These are phyloP conservation scores for Hanseniaspora singularis DNA, from an alignment of 805 yeast species.

Conservation along the genomic window DNA sequence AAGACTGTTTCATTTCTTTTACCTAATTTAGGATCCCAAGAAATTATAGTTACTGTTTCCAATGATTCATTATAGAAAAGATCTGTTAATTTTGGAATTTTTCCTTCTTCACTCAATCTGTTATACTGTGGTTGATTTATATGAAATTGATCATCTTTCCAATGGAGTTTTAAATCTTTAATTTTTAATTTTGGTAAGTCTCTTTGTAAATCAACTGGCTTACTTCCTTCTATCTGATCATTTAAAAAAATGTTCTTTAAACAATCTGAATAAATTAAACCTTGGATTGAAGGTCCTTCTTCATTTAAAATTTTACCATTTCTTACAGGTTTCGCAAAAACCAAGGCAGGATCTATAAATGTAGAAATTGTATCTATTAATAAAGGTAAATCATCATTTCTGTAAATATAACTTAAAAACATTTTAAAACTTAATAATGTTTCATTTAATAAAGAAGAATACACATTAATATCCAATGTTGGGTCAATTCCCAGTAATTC, in stretches of 20 bases:
- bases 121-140: slow-evolving; percentile 21
- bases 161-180: slow-evolving; percentile 32
- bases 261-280: slow-evolving; percentile 10
- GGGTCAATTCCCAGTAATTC: slow-evolving; percentile 7
- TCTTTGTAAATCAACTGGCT: slow-evolving; percentile 27
- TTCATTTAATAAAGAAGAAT: slow-evolving; percentile 8
- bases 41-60: slow-evolving; percentile 32
- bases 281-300: slow-evolving; percentile 26
- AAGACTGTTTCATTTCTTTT: slow-evolving; percentile 29
- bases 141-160: slow-evolving; percentile 33
- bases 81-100: slow-evolving; percentile 26
- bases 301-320: slow-evolving; percentile 24
- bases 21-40: slow-evolving; percentile 33
- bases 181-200: slow-evolving; percentile 26
- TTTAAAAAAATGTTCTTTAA: slow-evolving; percentile 18
- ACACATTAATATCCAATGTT: background rate
- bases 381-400: slow-evolving; percentile 7
- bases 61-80: slow-evolving; percentile 29
- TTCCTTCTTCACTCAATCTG: slow-evolving; percentile 18
- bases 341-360: slow-evolving; percentile 20
- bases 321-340: slow-evolving; percentile 31
- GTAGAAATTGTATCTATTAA: slow-evolving; percentile 12
- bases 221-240: slow-evolving; percentile 23
- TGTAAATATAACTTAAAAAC: slow-evolving; percentile 13
- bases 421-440: slow-evolving; percentile 12